phyloP scores from a whole-genome alignment of 2,329 filamentous ascomycete species.

The Endoconidiophora polonica region DNA sequence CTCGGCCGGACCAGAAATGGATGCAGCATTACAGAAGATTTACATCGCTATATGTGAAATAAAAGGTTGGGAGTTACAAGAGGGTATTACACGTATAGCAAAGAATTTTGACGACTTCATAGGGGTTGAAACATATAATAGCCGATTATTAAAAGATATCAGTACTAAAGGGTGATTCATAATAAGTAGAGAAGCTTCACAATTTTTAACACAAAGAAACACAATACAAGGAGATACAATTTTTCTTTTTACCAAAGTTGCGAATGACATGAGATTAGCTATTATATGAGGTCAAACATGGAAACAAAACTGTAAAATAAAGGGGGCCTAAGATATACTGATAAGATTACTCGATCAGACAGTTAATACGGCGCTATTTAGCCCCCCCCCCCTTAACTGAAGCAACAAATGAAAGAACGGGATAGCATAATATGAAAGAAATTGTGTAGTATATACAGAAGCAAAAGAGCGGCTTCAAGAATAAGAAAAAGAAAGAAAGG shows the following conservation, averaged over 20 bases:
- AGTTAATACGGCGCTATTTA: no score
- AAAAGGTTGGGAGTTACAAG: conserved; percentile 59
- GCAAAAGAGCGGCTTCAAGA: background rate
- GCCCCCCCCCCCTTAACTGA: no score
- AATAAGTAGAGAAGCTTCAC: conserved; percentile 1
- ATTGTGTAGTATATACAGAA: no score
- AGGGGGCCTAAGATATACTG: background rate
- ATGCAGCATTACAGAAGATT: conserved; percentile 56
- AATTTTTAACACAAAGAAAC: background rate
- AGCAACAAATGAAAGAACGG: no score
- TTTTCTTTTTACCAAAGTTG: background rate
- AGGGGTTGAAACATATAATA: conserved; percentile 2
- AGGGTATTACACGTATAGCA: conserved; percentile 51
- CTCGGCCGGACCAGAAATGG: conserved; percentile 66
- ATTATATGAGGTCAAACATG: no score
- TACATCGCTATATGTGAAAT: conserved; percentile 59
- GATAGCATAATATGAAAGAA: no score
- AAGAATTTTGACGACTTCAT: conserved; percentile 66
- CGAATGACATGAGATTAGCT: background rate
- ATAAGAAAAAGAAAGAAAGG: background rate
- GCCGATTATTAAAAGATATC: background rate
- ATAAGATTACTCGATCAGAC: background rate
- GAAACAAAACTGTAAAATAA: no score
- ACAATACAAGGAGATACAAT: background rate
- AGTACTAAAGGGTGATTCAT: conserved; percentile 9